Evolutionary conservation across 2,329 filamentous ascomycete species (phyloP), one percentile per base, ranked within the genome.

Genomic region (Xylariales sp.): DNA sequence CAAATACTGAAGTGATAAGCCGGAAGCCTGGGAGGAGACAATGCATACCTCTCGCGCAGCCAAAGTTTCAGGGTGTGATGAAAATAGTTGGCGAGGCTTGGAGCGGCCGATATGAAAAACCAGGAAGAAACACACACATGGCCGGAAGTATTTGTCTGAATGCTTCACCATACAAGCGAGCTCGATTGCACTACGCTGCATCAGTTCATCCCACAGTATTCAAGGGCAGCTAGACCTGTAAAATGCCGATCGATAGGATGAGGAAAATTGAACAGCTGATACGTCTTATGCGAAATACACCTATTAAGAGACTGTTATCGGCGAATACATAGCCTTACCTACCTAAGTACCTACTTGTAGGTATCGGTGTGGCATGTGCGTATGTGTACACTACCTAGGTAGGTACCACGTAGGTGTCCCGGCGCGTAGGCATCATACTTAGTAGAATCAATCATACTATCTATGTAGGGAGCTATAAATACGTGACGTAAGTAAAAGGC

Each of bases 401-500:
- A 23, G 23, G 23, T 23, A 23, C 23, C 23, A 23, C 2, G 23
- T 1, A 23, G 23, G 23, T 23, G 23, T 1, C 23, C 23, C 23
- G 23, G 23, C 23, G 23, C 23, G 23, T 23, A 23, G 23, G 23
- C 23, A 23, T 23, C 23, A 23, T 23, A n/a, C n/a, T n/a, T n/a
- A n/a, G n/a, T n/a, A 23, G 23, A 23, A 23, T 23, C 23, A 23
- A 23, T 23, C 23, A 23, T 23, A 23, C 23, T 23, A 23, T 23
- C 23, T 23, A 23, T 23, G 53, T 49, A 62, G 39, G 49, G 41
- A 50, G 69, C 50, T 23, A 54, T 57, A 28, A 32, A 59, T 72
- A 73, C 72, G 71, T 75, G 73, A 67, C 64, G 43, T 49, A 56
- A 50, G 69, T 63, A 69, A 62, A 64, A 60, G 45, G 62, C 16